Evolutionary conservation across 352 stramenopile genomes (phyloP).

Genomic region (Phytophthora meadii): DNA sequence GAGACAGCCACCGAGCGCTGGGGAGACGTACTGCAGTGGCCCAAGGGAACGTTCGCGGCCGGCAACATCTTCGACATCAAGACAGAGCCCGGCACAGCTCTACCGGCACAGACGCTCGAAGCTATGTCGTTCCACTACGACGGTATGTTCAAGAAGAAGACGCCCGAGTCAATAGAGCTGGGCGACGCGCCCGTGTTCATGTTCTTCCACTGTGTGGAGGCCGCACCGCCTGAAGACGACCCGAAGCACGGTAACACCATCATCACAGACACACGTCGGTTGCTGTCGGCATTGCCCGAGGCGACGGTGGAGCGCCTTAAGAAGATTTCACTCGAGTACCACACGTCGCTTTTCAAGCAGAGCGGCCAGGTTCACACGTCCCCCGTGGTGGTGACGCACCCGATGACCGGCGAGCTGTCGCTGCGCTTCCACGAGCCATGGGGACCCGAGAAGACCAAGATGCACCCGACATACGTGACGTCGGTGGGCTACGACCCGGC

Average conservation of each 20-base stretch:
- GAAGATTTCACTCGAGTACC: conserved; percentile 25
- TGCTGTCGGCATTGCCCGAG: conserved; percentile 21
- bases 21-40: conserved; percentile 31
- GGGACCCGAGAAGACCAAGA: conserved; percentile 31
- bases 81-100: conserved; percentile 14
- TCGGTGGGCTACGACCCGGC: conserved; percentile 24
- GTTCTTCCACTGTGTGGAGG: conserved; percentile 32
- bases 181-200: conserved; percentile 30
- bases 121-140: conserved; percentile 34
- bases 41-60: conserved; percentile 23
- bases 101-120: conserved; percentile 26
- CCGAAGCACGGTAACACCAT: conserved; percentile 31
- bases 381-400: conserved; percentile 23
- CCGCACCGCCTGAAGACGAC: conserved; percentile 22
- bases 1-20: conserved; percentile 23
- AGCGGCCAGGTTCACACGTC: conserved; percentile 15
- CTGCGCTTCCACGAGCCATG: conserved; percentile 29
- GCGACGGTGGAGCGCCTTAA: conserved; percentile 28
- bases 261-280: conserved; percentile 30
- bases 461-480: conserved; percentile 34
- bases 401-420: conserved; percentile 20
- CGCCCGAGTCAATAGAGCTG: conserved; percentile 25
- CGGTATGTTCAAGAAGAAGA: conserved; percentile 38
- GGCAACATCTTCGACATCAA: conserved; percentile 34
- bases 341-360: conserved; percentile 20